These are phyloP conservation scores for Pseudonitzschia delicatissima DNA, from an alignment of 108 stramenopile species.

Conservation along the genomic window DNA sequence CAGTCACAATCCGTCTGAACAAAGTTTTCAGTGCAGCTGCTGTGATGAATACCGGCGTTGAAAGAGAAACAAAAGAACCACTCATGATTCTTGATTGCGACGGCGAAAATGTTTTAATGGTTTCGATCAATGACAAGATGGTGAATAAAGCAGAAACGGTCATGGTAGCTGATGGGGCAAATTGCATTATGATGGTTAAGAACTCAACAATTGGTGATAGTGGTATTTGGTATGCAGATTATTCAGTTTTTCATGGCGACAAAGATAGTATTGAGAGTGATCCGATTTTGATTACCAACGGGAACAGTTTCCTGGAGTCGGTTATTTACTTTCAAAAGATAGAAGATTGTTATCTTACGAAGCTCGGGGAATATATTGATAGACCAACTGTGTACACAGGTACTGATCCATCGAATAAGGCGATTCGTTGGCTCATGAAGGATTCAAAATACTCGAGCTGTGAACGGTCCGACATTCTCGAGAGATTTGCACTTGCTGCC, in stretches of 20 bases:
- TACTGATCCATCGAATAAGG: background rate
- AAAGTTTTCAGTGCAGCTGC: no score
- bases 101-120: conserved; percentile 1
- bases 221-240: background rate
- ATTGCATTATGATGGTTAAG: background rate
- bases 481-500: background rate
- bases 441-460: conserved; percentile 1
- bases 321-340: background rate
- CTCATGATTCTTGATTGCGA: background rate
- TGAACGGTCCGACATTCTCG: background rate
- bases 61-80: no score
- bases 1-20: conserved; percentile 3
- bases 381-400: background rate
- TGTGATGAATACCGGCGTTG: no score
- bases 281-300: background rate
- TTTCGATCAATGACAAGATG: background rate
- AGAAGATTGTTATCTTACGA: background rate
- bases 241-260: background rate
- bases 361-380: background rate
- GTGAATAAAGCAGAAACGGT: background rate
- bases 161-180: background rate
- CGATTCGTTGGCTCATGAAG: background rate
- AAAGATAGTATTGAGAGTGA: background rate
- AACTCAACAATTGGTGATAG: background rate
- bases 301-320: background rate